Evolutionary conservation across 2,329 filamentous ascomycete species (phyloP), one percentile per base, ranked within the genome.

Genomic region (Stachybotrys elegans): DNA sequence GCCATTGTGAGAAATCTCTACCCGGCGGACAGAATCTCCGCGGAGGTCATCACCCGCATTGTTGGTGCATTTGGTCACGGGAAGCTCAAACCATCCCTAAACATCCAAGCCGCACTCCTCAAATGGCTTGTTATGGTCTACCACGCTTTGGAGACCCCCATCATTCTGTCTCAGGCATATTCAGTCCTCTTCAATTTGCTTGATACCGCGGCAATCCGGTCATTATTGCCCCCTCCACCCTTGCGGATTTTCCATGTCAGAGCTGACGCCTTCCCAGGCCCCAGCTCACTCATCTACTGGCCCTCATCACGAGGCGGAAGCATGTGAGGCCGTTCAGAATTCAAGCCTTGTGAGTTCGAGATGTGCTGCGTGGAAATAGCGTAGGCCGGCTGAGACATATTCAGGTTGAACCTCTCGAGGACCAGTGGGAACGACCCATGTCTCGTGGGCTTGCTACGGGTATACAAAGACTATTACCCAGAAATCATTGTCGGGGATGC

Each of bases 401-500:
- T n/a, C 9, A 84, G 79, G 40, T 68, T 84, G 49, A 70, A 70
- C 29, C 60, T 83, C 25, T 76, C 78, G 3, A 67, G 79, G 35
- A 77, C 81, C 55, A 77, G 73, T 5, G 84, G 83, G 16, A 85
- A 86, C 56, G 89, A 95, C 44, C 84, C 84, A 40, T 77, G 82
- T 42, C 69, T 95, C 27, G 74, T 86, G 29, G 86, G 86, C 4
- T 71, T 95, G 16, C 69, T 94, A 40, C 79, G 85, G 44, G 81
- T 92, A n/a, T 94, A 84, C 69, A 93, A 93, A 59, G 88, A 92
- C 60, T 94, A 92, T 63, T 94, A 92, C 56, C 88, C 89, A 0
- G 88, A 95, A 60, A 88, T 94, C 43, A 88, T 94, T 47, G 77
- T 92, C 13, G 86, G 84, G 19, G 84, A 85, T 50, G 71, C 78